Base-by-base conservation (phyloP, 2,329 filamentous ascomycete species). In the Exophiala aquamarina region DNA sequence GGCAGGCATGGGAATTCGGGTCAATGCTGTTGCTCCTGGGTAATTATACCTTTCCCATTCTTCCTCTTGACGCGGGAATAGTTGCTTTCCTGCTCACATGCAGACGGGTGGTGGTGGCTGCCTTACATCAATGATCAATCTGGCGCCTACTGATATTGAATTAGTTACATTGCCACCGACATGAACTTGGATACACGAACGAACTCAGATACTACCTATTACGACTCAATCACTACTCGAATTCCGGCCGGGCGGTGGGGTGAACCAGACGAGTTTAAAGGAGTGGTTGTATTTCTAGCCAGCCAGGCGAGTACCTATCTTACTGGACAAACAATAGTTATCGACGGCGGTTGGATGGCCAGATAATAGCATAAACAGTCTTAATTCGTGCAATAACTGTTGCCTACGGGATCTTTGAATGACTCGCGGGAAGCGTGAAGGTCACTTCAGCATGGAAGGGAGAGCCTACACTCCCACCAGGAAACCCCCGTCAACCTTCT, bases 21-120 rank as follows among this genome's bases (percentile, higher is more conserved):
- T 95, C 29, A 95, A 95, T 66, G 87, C 86, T 8, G 87, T 95
- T 62, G 89, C 89, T 1, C 90, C 89, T 0, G 90, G 90, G 0
- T 95, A 95, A 42, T 20, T 31, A 10, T 3, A 13, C 10, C 5
- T 10, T n/a, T n/a, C n/a, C n/a, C n/a, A n/a, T n/a, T n/a, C n/a
- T n/a, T n/a, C n/a, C n/a, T n/a, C n/a, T n/a, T n/a, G n/a, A n/a
- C n/a, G n/a, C n/a, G n/a, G n/a, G 28, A 31, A 31, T 31, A n/a
- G n/a, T 9, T 9, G 28, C 28, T 31, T 31, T 9, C 9, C 9
- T 9, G 28, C 28, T 31, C 28, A 31, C 44, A 17, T 34, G 44
- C 23, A 49, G 44, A 45, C 42, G 8, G 8, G 34, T 14, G 34
- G 8, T n/a, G 34, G 34, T 8, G 34, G 34, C 13, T n/a, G n/a